Base-by-base conservation (phyloP, 345 rosid genomes). In the Cardamine occulta region DNA sequence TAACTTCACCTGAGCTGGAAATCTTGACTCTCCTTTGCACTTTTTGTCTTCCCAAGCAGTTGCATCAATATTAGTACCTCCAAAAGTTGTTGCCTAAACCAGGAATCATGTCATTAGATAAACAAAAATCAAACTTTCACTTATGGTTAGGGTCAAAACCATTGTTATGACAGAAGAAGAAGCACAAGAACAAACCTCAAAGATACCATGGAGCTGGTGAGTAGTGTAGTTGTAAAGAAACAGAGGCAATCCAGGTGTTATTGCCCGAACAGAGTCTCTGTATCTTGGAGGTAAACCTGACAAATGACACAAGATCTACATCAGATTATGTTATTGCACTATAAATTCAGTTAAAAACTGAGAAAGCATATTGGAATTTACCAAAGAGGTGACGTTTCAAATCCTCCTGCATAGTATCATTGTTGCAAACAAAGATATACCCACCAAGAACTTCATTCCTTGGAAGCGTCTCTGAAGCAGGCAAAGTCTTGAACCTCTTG, bases 1-100 rank as follows among this genome's bases (percentile, higher is more conserved):
- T 75, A 44, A 95, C 97, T 28, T 75, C 44, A 95, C 99, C 93
- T 95, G 99, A 74, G 99, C 99, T 73, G 99, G 97, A 66, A 95
- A 95, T 82, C 99, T 88, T 5, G 97, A 92, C 80, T 95, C 97
- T 26, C 99, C 99, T 89, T 95, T 95, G 82, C 93, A 89, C 74
- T 95, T 95, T 72, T 92, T 95, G 84, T 95, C 97, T 83, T 92
- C 99, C 99, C 99, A 95, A 28, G 99, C 99, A 81, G 97, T 95
- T 65, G 97, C 96, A 78, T 95, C 99, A 26, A 95, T 95, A 83
- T 95, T 92, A 19, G 97, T 89, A 74, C 99, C 97, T 56, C 99
- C 97, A 85, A 95, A 95, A 78, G 93, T 85, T 68, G 89, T 80
- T 64, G 99, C 99, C 97, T 95, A 82, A 5, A 80, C 71, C 32